A percentile compares a stretch with the other conserved stretches of the same genome.
phyloP scores from a whole-genome alignment of 495 filamentous ascomycete species.

The Glutinoglossum americanum region DNA sequence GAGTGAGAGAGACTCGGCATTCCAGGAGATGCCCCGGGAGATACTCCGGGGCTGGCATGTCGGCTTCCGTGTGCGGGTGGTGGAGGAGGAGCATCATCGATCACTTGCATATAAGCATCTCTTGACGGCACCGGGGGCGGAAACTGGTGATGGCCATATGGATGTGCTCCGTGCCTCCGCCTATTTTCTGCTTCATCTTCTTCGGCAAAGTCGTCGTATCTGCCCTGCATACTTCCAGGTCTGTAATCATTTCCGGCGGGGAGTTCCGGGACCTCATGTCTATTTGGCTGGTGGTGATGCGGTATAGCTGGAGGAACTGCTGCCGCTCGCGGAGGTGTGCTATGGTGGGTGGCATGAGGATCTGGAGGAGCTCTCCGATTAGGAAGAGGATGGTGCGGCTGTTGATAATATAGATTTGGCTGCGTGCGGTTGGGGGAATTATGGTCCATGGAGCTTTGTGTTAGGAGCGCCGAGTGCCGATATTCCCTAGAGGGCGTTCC shows the following conservation, averaged over 20 bases:
- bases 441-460: background rate
- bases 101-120: constrained; percentile 16
- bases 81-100: constrained; percentile 29
- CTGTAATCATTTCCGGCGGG: background rate
- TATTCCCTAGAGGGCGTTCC: background rate
- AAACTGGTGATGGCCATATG: background rate
- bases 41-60: background rate
- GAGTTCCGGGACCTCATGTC: background rate
- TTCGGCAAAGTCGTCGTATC: background rate
- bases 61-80: constrained; percentile 10
- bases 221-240: background rate
- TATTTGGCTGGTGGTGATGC: background rate
- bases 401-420: background rate
- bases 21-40: background rate
- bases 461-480: background rate
- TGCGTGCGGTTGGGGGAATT: background rate
- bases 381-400: background rate
- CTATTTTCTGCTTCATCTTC: background rate
- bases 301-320: background rate
- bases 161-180: background rate
- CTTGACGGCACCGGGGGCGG: background rate
- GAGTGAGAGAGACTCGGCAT: background rate
- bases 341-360: background rate
- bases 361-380: background rate
- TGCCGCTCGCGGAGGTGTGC: background rate